Evolutionary conservation across 192 early-diverging fungal species (phyloP).

Genomic region (Helicostylum pulchrum): DNA sequence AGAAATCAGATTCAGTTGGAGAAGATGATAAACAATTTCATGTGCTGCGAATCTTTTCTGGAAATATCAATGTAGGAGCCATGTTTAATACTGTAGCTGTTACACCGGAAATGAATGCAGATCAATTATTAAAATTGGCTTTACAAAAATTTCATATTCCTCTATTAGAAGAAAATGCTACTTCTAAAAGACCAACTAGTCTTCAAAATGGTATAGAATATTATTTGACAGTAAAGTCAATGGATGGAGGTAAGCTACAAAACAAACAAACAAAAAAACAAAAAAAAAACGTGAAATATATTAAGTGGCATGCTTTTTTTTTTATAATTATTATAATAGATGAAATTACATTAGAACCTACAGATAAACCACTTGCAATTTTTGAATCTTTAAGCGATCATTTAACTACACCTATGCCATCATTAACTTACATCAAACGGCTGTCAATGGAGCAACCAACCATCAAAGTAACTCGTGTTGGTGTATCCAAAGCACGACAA

Average conservation of each 20-base stretch:
- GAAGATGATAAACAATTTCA: slow-evolving; percentile 36
- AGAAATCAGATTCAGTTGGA: not conserved
- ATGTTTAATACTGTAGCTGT: slow-evolving; percentile 55
- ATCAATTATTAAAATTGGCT: slow-evolving; percentile 47
- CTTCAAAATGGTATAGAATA: slow-evolving; percentile 34
- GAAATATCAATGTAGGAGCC: slow-evolving; percentile 53
- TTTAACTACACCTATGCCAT: slow-evolving; percentile 49
- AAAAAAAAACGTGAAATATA: no score
- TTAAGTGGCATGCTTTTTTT: slow-evolving; percentile 3
- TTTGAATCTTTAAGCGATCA: slow-evolving; percentile 50
- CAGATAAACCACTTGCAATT: slow-evolving; percentile 53
- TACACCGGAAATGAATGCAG: slow-evolving; percentile 37
- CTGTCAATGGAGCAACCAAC: slow-evolving; percentile 17
- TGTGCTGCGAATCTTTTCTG: slow-evolving; percentile 52
- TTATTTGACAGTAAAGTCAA: slow-evolving; percentile 48
- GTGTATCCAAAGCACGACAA: slow-evolving; percentile 23
- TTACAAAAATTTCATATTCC: slow-evolving; percentile 52
- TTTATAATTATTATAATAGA: no score
- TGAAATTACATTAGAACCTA: slow-evolving; percentile 42
- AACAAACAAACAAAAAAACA: not conserved
- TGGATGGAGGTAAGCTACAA: slow-evolving; percentile 46
- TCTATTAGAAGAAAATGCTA: slow-evolving; percentile 37
- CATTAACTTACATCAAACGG: slow-evolving; percentile 38
- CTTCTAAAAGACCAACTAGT: slow-evolving; percentile 10
- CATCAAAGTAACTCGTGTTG: slow-evolving; percentile 31